A percentile compares a stretch with the other conserved stretches of the same genome.
Conservation (phyloP, 139 green algal genomes). For the Chlorella sp. region DNA sequence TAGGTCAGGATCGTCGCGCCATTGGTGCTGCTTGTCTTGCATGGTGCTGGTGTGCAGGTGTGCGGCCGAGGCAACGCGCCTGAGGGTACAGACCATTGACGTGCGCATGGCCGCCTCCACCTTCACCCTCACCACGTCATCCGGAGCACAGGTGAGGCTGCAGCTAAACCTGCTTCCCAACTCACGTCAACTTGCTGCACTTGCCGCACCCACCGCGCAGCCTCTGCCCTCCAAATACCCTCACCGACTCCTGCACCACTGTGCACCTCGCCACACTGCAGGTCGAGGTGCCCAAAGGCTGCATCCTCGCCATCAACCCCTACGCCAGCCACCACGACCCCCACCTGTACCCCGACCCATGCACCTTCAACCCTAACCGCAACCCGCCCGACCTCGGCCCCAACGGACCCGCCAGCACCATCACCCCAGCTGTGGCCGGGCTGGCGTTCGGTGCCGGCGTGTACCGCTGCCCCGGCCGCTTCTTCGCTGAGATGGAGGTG, state of each 20-base stretch:
- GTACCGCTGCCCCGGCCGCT: constrained; percentile 63
- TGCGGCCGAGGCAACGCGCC: constrained; percentile 46
- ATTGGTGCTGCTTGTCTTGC: too few species aligned
- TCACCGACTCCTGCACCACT: too few species aligned
- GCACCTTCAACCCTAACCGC: too few species aligned
- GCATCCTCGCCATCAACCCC: constrained; percentile 58
- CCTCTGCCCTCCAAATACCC: too few species aligned
- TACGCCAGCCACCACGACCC: constrained; percentile 49
- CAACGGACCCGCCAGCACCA: constrained; percentile 17
- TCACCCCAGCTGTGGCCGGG: constrained; percentile 33
- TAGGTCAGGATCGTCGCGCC: too few species aligned
- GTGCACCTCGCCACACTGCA: too few species aligned
- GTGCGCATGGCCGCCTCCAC: constrained; percentile 38
- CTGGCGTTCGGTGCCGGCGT: constrained; percentile 31
- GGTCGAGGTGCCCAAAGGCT: constrained; percentile 34
- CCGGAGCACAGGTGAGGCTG: neutral
- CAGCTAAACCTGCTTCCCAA: too few species aligned
- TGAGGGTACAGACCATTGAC: constrained; percentile 50
- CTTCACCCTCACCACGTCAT: constrained; percentile 2
- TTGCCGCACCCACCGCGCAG: too few species aligned
- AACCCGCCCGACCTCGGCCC: too few species aligned
- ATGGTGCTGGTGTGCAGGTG: too few species aligned
- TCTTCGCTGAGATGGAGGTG: constrained; percentile 71
- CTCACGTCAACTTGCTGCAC: too few species aligned
- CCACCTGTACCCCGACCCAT: constrained; percentile 25